Evolutionary conservation across 768 basidiomycete genomes (phyloP), one percentile per base, ranked within the genome.

Genomic region (Psilocybe cyanescens): DNA sequence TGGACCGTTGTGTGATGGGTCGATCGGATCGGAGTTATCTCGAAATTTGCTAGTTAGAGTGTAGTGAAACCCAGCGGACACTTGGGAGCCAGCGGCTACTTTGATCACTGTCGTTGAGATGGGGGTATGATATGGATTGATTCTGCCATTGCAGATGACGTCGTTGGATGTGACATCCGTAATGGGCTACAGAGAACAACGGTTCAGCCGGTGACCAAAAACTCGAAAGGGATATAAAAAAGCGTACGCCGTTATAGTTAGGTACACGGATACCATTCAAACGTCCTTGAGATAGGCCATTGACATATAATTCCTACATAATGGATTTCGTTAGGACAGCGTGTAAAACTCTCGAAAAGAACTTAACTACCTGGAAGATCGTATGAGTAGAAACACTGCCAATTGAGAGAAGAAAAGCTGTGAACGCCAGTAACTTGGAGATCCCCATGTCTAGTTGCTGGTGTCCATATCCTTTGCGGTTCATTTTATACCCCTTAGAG

Each of bases 91-190:
- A 61, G 84, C 86, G 1, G 84, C 73, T 12, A 83, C 81, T 11
- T 72, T 70, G 67, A 86, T 83, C 33, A 83, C 69, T 2, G 71
- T 72, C 19, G 69, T 70, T 4, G 81, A 83, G 16, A 83, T 68
- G 8, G 82, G 83, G 53, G 74, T 72, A 59, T 78, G 76, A 67
- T 81, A 83, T 3, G 82, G 83, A 67, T 84, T 85, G 64, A 83
- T 82, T 11, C 83, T 83, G 19, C 85, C 84, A 56, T 86, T 86
- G 76, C 86, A 86, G 59, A 86, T 86, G 52, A 80, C 63, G 66
- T 80, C 80, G 71, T 83, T 83, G 0, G 82, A 83, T 7, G 78
- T 83, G 12, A 86, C 83, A 66, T 86, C 81, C 14, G 70, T 83
- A 58, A 87, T 84, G n/a, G 84, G 83, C 83, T 85, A 60, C 24